These are phyloP conservation scores for Vaccinium myrtillus DNA, from an alignment of 148 eudicot genomes.

Conservation along the genomic window DNA sequence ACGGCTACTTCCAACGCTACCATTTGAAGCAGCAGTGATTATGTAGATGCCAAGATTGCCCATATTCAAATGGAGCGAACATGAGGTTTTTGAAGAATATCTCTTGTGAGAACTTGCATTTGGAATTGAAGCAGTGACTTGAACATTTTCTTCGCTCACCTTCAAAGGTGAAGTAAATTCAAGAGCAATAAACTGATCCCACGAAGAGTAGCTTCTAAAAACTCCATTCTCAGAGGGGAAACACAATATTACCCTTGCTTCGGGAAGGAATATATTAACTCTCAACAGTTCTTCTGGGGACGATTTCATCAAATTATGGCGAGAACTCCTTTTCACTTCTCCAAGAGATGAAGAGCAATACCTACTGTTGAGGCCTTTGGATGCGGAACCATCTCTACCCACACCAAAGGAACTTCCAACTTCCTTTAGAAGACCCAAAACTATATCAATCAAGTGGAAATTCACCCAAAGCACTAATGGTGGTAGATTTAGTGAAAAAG, in stretches of 20 bases:
- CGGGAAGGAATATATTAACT: conserved; percentile 58
- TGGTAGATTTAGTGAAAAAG: conserved; percentile 72
- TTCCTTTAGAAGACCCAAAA: conserved; percentile 41
- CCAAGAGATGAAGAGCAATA: conserved; percentile 24
- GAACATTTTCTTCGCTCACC: conserved; percentile 34
- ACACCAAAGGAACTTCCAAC: conserved; percentile 35
- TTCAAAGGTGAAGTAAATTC: conserved; percentile 47
- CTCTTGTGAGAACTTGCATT: conserved; percentile 33
- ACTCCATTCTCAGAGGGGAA: conserved; percentile 51
- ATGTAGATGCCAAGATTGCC: conserved; percentile 51
- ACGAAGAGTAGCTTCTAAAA: conserved; percentile 49
- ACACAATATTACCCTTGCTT: conserved; percentile 68
- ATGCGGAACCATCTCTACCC: conserved; percentile 19
- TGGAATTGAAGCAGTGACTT: conserved; percentile 27
- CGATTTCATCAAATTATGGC: conserved; percentile 16
- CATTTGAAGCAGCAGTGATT: conserved; percentile 30
- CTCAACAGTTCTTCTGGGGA: conserved; percentile 33
- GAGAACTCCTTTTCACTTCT: conserved; percentile 27
- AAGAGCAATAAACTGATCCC: conserved; percentile 75
- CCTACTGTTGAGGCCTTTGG: conserved; percentile 29
- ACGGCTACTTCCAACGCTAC: conserved; percentile 26
- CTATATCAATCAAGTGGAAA: conserved; percentile 38
- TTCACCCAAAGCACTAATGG: conserved; percentile 69
- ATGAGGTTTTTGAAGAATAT: conserved; percentile 35
- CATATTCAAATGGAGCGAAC: conserved; percentile 59